These are phyloP conservation scores for Neoascochyta sp. DNA, from an alignment of 2,329 filamentous ascomycete genomes.

Conservation along the genomic window DNA sequence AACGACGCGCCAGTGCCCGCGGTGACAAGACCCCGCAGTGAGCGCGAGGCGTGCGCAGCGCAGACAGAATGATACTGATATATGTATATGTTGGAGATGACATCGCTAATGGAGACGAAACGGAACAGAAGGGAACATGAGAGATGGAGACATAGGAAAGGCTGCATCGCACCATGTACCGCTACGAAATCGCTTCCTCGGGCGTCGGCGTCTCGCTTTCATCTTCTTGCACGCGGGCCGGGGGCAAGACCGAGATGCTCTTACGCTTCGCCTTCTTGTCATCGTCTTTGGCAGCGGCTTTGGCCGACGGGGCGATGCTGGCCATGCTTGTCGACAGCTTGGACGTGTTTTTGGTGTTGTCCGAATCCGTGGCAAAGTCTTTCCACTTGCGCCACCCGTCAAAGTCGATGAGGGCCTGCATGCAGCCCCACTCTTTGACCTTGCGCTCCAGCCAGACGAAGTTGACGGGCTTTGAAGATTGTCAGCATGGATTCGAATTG, in stretches of 20 bases:
- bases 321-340: slow-evolving; percentile 34
- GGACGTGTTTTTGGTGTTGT: slow-evolving; percentile 33
- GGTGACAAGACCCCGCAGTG: too few species aligned
- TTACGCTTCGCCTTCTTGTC: slow-evolving; percentile 35
- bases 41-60: too few species aligned
- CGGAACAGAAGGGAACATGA: too few species aligned
- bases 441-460: slow-evolving; percentile 97
- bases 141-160: too few species aligned
- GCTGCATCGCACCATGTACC: too few species aligned
- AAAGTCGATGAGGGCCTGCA: slow-evolving; percentile 98
- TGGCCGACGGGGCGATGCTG: slow-evolving; percentile 28
- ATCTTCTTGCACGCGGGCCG: slow-evolving; percentile 23
- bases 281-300: slow-evolving; percentile 18
- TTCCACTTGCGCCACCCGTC: slow-evolving; percentile 99
- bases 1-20: too few species aligned
- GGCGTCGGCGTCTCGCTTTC: slow-evolving; percentile 23
- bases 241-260: slow-evolving; percentile 26
- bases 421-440: slow-evolving; percentile 99
- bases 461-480: slow-evolving; percentile 71
- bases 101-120: too few species aligned
- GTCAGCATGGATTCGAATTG: slow-evolving; percentile 14
- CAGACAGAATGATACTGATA: too few species aligned
- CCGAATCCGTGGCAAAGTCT: slow-evolving; percentile 56
- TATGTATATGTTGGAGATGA: too few species aligned
- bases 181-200: too few species aligned